Evolutionary conservation across 768 basidiomycete genomes (phyloP).

Genomic region (Strobilomyces echinocephalus): DNA sequence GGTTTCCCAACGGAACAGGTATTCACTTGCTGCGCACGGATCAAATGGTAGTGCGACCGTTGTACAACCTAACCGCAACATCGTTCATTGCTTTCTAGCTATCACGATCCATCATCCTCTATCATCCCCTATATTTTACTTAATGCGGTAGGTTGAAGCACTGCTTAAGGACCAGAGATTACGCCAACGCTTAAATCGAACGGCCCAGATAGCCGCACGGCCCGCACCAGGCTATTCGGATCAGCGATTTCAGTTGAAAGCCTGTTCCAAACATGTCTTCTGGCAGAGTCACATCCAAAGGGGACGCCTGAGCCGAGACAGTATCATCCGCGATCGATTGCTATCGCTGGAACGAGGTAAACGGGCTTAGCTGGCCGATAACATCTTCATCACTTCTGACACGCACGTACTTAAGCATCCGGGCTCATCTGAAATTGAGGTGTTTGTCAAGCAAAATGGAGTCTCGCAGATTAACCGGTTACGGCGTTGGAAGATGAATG

Average conservation of each 20-base stretch:
- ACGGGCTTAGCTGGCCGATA: not conserved
- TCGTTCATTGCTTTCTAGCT: not conserved
- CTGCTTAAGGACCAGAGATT: not conserved
- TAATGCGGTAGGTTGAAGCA: not conserved
- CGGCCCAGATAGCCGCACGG: no score
- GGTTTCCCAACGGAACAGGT: not conserved
- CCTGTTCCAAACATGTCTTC: not conserved
- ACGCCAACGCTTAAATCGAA: not conserved
- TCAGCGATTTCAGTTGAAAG: not conserved
- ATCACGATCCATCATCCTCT: not conserved
- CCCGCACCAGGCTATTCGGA: no score
- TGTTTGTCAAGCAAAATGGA: no score
- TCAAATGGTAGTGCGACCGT: not conserved
- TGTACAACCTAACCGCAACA: not conserved
- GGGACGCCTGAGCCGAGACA: not conserved
- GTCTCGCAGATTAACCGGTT: not conserved
- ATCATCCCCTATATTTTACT: not conserved
- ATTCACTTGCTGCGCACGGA: not conserved
- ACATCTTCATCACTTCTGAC: not conserved
- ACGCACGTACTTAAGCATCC: not conserved
- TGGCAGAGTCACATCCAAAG: not conserved
- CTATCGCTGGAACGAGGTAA: not conserved
- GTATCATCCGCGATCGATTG: not conserved
- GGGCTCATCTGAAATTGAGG: not conserved
- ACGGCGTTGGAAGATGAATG: no score